phyloP scores from a whole-genome alignment of 768 basidiomycete species.

The Fistulinella prunicolor region DNA sequence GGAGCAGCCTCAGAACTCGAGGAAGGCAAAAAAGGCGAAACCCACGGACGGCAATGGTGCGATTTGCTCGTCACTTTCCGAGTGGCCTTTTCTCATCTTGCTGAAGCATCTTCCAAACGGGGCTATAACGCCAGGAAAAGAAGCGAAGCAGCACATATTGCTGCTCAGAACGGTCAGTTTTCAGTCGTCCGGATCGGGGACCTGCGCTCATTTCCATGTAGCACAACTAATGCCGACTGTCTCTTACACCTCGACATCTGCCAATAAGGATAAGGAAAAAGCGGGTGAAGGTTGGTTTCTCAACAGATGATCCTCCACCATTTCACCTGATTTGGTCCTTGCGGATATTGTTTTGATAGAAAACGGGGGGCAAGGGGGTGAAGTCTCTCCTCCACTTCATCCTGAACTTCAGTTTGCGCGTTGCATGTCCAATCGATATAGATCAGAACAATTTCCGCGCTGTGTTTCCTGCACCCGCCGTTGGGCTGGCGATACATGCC shows the following conservation, averaged over 20 bases:
- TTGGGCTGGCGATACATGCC: conserved; percentile 85
- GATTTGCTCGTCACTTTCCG: conserved; percentile 9
- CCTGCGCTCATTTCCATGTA: conserved; percentile 23
- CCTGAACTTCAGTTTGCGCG: conserved; percentile 76
- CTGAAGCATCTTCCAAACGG: conserved; percentile 49
- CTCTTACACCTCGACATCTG: conserved; percentile 37
- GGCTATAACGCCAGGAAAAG: conserved; percentile 74
- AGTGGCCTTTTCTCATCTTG: conserved; percentile 11
- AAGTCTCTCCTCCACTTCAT: conserved; percentile 37
- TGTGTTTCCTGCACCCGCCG: conserved; percentile 83
- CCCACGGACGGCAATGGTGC: conserved; percentile 33
- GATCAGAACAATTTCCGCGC: conserved; percentile 67
- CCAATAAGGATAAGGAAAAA: conserved; percentile 47
- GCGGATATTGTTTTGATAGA: conserved; percentile 34
- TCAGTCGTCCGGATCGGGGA: conserved; percentile 7
- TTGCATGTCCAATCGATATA: conserved; percentile 83
- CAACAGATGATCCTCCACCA: not conserved
- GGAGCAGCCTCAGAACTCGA: conserved; percentile 43
- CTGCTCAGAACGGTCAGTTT: conserved; percentile 57
- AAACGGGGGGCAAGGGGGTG: conserved; percentile 27
- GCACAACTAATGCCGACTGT: conserved; percentile 46
- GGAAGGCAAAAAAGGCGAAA: conserved; percentile 44
- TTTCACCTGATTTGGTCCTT: not conserved
- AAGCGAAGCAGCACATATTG: conserved; percentile 62
- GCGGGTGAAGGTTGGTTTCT: conserved; percentile 36